Base-by-base conservation (phyloP, 2,329 filamentous ascomycete species). In the Setomelanomma holmii region DNA sequence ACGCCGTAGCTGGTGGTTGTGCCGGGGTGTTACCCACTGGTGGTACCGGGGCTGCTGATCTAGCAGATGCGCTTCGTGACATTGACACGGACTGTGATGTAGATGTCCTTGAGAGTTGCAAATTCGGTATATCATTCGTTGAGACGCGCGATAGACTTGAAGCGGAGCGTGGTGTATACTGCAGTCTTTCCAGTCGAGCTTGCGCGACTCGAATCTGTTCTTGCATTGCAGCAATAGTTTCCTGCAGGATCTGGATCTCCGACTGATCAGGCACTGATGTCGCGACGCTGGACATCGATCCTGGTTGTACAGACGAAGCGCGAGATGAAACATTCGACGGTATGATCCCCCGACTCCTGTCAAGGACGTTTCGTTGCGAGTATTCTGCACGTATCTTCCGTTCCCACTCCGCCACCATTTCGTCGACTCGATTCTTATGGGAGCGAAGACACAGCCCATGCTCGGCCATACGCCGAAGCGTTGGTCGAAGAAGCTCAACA, bases 381-480 rank as follows among this genome's bases (percentile, higher is more conserved):
- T 40, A 50, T 12, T 42, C 49, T 34, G 39, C 53, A 50, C 36
- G 22, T 14, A 58, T 49, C 11, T 7, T 21, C 11, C 6, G 20
- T 1, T 24, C 39, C 55, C 56, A 58, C 17, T 33, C 35, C 4
- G 41, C 16, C 1, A 58, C 46, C 46, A 58, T 36, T 3, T 19
- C 14, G 16, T 39, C 21, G 21, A 16, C 16, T 27, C 56, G 53
- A 8, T 36, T 10, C 14, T 33, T 45, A 10, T 56, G 56, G n/a
- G 10, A 24, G 4, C 17, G 35, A 3, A 17, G 8, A 34, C 56
- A 58, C 2, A 67, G 53, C 4, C 56, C 51, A 21, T 41, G 10
- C 0, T 19, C 1, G 10, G 64, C 64, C 2, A 66, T 47, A 5
- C 16, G 14, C n/a, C 30, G 4, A 2, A 66, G 53, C 10, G 40